These are phyloP conservation scores for Halophytophthora batemanensis DNA, from an alignment of 352 stramenopile species.

Conservation along the genomic window DNA sequence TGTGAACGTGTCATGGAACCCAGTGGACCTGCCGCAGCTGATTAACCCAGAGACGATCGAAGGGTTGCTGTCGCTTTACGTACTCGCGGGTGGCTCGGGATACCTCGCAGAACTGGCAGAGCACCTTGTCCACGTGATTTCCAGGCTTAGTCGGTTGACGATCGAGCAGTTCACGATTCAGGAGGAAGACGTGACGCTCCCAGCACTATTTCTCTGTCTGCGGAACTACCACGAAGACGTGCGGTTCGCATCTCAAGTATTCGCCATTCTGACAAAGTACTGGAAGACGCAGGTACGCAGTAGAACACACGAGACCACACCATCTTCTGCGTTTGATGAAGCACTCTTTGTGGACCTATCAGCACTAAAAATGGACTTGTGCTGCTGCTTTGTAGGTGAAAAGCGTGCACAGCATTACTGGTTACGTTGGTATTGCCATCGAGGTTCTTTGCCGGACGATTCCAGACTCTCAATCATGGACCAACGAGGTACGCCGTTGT, in stretches of 20 bases:
- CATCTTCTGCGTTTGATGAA: too few relatives aligned
- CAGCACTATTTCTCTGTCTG: conserved; percentile 66
- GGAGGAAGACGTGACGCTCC: conserved; percentile 48
- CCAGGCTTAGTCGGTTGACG: conserved; percentile 30
- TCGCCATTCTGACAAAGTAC: conserved; percentile 52
- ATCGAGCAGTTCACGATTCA: conserved; percentile 44
- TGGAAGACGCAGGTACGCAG: conserved; percentile 33
- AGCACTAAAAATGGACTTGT: not conserved
- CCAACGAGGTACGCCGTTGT: conserved; percentile 14
- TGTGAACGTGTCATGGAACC: conserved; percentile 46
- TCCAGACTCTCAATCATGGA: conserved; percentile 11
- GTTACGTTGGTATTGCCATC: conserved; percentile 61
- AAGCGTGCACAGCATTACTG: conserved; percentile 42
- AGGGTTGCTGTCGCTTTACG: conserved; percentile 55
- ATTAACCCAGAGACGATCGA: conserved; percentile 57
- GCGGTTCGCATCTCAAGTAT: conserved; percentile 50
- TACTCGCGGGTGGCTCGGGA: conserved; percentile 27
- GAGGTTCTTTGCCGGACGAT: conserved; percentile 35
- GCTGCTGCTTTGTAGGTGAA: conserved; percentile 10
- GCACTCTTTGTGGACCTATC: not conserved
- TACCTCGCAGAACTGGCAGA: conserved; percentile 31
- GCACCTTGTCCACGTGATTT: conserved; percentile 46
- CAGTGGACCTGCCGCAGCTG: conserved; percentile 40
- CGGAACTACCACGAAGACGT: conserved; percentile 42
- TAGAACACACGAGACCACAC: not conserved